Percentiles rank a stretch among this genome's conserved stretches.
Conservation (phyloP, 176 grass and related monocot genomes). For the Cenchrus fungigraminus region DNA sequence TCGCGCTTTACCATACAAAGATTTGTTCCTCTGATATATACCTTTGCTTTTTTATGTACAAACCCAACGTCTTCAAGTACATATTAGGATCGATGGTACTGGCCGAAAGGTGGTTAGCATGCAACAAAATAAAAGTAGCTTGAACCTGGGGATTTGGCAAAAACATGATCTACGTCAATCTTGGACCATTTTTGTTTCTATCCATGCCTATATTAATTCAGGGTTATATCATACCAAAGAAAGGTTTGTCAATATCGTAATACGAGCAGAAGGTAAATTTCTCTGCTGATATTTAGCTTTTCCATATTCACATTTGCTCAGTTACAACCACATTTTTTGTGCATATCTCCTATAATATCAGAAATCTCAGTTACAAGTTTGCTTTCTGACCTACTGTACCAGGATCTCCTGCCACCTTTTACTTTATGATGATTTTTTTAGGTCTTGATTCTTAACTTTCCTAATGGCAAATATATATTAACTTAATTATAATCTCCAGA, state of each 20-base stretch:
- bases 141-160: not conserved
- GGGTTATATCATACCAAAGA: not conserved
- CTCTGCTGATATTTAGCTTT: slow-evolving; percentile 20
- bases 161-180: not conserved
- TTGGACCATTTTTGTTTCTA: slow-evolving; percentile 1
- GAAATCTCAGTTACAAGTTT: slow-evolving; percentile 33
- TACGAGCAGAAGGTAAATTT: not conserved
- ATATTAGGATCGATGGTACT: not conserved
- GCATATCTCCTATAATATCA: slow-evolving; percentile 3
- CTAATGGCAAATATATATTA: slow-evolving; percentile 52
- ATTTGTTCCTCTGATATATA: slow-evolving; percentile 24
- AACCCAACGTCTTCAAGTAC: slow-evolving; percentile 20
- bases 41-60: not conserved
- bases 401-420: slow-evolving; percentile 41
- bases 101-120: not conserved
- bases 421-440: slow-evolving; percentile 43
- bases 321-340: not conserved
- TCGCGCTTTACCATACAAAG: slow-evolving; percentile 28
- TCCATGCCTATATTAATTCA: not conserved
- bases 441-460: slow-evolving; percentile 34
- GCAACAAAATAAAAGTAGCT: slow-evolving; percentile 4
- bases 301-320: slow-evolving; percentile 24
- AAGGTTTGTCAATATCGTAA: not conserved
- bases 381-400: slow-evolving; percentile 9
- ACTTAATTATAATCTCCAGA: slow-evolving; percentile 42